Evolutionary conservation across 768 basidiomycete species (phyloP), one percentile per base, ranked within the genome.

Genomic region (Termitomyces heimii): DNA sequence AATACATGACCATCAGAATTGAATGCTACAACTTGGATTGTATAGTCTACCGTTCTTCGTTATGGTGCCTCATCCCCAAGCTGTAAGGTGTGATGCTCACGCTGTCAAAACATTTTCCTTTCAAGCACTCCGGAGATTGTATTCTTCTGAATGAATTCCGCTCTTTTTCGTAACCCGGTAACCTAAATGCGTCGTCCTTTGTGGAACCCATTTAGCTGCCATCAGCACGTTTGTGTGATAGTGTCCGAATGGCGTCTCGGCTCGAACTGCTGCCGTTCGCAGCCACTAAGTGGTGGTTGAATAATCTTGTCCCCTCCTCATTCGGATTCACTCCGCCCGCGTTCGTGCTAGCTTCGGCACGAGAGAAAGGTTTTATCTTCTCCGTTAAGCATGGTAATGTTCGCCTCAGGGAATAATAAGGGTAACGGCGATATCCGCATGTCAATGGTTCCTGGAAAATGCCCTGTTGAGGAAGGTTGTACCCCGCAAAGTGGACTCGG

Each of bases 201-300:
- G 50, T 54, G 60, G 60, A 56, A 20, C 46, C n/a, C 51, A 45
- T 42, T n/a, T 56, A 50, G 48, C 53, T 43, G 31, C 57, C 54
- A 61, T 61, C 60, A 53, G 28, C n/a, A 55, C 56, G 29, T 53
- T 58, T 52, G 39, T 26, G 48, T 18, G 35, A 47, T 29, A 46
- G 18, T 45, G 24, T 55, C 35, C 39, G 14, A 48, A 40, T 32
- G 56, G 39, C 55, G 42, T 56, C 53, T 29, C 34, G 29, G 45
- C 28, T 6, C 53, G 34, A 26, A 20, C 26, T 55, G 20, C 13
- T 35, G 39, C 4, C 4, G 22, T 26, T 35, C 31, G 28, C 26
- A 24, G 22, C 10, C 24, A 31, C 31, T 9, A 35, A 50, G 13
- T 42, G 37, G 29, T 3, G 8, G 39, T 37, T 10, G 35, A 32